These are phyloP conservation scores for Globisporangium cylindrosporum DNA, from an alignment of 352 stramenopile species.

Conservation along the genomic window DNA sequence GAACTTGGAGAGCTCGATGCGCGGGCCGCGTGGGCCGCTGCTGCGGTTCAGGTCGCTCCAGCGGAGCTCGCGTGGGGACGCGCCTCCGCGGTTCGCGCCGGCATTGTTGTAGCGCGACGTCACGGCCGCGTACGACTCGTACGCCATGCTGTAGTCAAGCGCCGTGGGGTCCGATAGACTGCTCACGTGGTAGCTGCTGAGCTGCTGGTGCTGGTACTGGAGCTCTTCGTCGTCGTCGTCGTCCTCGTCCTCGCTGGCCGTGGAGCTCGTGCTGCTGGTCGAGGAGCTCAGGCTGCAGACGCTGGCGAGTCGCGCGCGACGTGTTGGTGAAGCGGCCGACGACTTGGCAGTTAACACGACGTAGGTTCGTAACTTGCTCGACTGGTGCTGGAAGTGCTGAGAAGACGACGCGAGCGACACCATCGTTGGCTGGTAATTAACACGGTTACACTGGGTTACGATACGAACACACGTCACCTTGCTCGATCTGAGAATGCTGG, in stretches of 20 bases:
- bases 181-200: background rate
- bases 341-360: slow-evolving; percentile 21
- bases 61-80: slow-evolving; percentile 38
- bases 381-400: background rate
- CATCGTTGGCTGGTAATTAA: background rate
- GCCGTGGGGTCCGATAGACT: background rate
- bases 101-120: slow-evolving; percentile 35
- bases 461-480: background rate
- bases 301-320: slow-evolving; percentile 29
- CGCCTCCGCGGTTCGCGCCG: slow-evolving; percentile 11
- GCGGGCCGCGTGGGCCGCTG: slow-evolving; percentile 49
- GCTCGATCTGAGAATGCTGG: slow-evolving; percentile 1
- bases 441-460: slow-evolving; percentile 3
- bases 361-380: slow-evolving; percentile 17
- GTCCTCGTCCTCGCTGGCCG: slow-evolving; percentile 38
- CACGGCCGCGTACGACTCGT: slow-evolving; percentile 77
- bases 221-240: slow-evolving; percentile 15
- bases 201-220: slow-evolving; percentile 3
- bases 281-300: slow-evolving; percentile 27
- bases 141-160: slow-evolving; percentile 48
- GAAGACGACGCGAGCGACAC: background rate
- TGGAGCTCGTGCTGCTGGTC: slow-evolving; percentile 27
- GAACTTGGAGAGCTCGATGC: slow-evolving; percentile 27
- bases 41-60: slow-evolving; percentile 68
- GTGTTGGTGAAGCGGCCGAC: slow-evolving; percentile 2